These are phyloP conservation scores for Salisapilia sapeloensis DNA, from an alignment of 352 stramenopile genomes.

Conservation along the genomic window DNA sequence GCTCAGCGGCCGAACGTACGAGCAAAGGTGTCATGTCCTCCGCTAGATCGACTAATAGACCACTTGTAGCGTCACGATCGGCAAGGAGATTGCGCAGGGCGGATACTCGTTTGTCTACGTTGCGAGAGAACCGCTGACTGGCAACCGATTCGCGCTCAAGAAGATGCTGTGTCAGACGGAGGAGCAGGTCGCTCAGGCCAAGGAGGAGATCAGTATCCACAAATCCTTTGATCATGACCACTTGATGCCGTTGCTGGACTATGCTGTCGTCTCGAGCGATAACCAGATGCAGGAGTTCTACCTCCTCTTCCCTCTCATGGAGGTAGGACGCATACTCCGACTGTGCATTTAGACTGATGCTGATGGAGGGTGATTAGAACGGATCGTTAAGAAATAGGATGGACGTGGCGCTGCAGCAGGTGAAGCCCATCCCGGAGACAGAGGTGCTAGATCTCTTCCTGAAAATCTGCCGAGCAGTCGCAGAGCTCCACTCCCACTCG, in stretches of 20 bases:
- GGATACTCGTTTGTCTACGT: conserved; percentile 79
- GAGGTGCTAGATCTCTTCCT: conserved; percentile 71
- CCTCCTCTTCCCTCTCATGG: conserved; percentile 74
- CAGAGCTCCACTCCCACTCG: conserved; percentile 48
- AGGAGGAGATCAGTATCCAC: conserved; percentile 71
- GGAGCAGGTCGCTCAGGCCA: conserved; percentile 63
- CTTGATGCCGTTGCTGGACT: conserved; percentile 73
- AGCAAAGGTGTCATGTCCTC: not conserved
- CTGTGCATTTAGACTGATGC: not conserved
- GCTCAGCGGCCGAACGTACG: conserved; percentile 60
- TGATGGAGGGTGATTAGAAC: conserved; percentile 15
- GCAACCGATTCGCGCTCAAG: conserved; percentile 76
- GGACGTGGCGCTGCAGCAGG: conserved; percentile 38
- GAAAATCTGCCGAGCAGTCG: conserved; percentile 65
- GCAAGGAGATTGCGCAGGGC: conserved; percentile 64
- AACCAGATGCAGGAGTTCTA: conserved; percentile 47
- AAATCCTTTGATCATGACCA: conserved; percentile 57
- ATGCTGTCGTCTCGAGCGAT: conserved; percentile 36
- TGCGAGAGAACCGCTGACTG: conserved; percentile 45
- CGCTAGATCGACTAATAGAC: not conserved
- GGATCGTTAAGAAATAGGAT: conserved; percentile 77
- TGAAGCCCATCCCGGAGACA: conserved; percentile 32
- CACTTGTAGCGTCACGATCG: conserved; percentile 21
- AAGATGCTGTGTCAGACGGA: conserved; percentile 77
- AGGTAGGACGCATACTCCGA: conserved; percentile 13